Base-by-base conservation (phyloP, 164 flowering plant species). In the Houttuynia cordata region DNA sequence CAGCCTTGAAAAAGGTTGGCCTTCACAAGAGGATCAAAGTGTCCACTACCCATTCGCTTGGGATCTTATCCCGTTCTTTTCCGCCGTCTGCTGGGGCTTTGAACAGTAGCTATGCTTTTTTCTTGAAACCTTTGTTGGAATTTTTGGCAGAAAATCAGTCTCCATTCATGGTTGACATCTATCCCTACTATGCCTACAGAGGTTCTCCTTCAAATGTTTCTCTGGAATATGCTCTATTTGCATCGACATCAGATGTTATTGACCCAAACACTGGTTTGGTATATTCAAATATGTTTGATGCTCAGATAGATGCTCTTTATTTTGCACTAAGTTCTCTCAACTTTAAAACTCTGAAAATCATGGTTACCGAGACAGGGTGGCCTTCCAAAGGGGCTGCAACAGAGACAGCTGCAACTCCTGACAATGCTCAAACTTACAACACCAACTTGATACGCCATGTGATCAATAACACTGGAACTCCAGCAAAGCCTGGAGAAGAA, bases 41-140 rank as follows among this genome's bases (percentile, higher is more conserved):
- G 53, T 94, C 99, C 0, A 83, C 67, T 17, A 85, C 99, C 21
- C 88, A 81, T 72, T 86, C 99, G 1, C 84, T 94, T 24, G 91
- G 96, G 22, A 74, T 87, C 59, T 61, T 94, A 70, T 85, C 95
- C 24, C 81, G 93, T 12, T 94, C 99, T 0, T 91, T 81, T 70
- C 99, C 99, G 0, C 95, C 99, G 0, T 91, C 97, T 19, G 99
- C 97, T 7, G 99, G 97, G 50, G 92, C 99, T 34, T 91, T 94
- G 62, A 75, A 68, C 61, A 85, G 89, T 69, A 80, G 68, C 56
- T 65, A 67, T 63, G 99, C 95, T 0, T 82, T 53, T 69, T 83
- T 86, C 64, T 63, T 93, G 56, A 85, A 74, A 41, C 96, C 97
- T 5, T 23, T 88, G 82, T 57, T 91, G 71, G 95, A 88, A 53